Evolutionary conservation across 805 yeast genomes (phyloP).

Genomic region (Kazachstania taianensis): DNA sequence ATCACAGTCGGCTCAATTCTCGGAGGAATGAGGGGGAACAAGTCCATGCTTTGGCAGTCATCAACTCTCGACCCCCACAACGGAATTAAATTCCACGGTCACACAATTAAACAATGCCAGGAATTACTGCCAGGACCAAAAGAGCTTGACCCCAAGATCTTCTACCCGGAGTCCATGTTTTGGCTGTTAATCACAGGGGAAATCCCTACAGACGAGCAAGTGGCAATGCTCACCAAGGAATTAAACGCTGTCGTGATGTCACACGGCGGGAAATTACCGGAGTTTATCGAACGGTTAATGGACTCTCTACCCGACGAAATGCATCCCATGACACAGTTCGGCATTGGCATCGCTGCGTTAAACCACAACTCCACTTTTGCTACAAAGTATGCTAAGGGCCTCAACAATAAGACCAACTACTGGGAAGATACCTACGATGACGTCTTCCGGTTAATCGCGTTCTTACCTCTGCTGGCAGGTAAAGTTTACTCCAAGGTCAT

Average conservation of each 20-base stretch:
- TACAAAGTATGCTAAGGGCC: conserved; percentile 59
- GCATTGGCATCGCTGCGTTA: conserved; percentile 65
- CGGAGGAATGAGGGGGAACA: conserved; percentile 78
- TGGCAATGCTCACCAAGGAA: conserved; percentile 45
- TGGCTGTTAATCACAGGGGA: conserved; percentile 73
- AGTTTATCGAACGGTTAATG: conserved; percentile 47
- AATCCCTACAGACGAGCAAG: conserved; percentile 53
- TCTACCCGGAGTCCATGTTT: conserved; percentile 67
- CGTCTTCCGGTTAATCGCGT: conserved; percentile 56
- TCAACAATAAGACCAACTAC: conserved; percentile 52
- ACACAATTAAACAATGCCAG: conserved; percentile 66
- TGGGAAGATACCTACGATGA: conserved; percentile 74
- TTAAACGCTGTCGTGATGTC: conserved; percentile 36
- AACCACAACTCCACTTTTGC: conserved; percentile 66
- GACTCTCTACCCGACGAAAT: conserved; percentile 55
- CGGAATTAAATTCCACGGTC: conserved; percentile 73
- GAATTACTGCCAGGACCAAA: conserved; percentile 39
- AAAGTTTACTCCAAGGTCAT: conserved; percentile 46
- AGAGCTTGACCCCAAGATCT: conserved; percentile 38
- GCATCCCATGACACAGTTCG: conserved; percentile 80
- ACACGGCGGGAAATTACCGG: conserved; percentile 44
- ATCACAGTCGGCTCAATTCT: conserved; percentile 36
- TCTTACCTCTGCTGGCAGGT: conserved; percentile 66
- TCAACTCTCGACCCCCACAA: conserved; percentile 65
- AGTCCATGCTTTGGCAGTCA: conserved; percentile 71